Conservation (phyloP, 2,329 filamentous ascomycete genomes). For the Calonectria honghensis region DNA sequence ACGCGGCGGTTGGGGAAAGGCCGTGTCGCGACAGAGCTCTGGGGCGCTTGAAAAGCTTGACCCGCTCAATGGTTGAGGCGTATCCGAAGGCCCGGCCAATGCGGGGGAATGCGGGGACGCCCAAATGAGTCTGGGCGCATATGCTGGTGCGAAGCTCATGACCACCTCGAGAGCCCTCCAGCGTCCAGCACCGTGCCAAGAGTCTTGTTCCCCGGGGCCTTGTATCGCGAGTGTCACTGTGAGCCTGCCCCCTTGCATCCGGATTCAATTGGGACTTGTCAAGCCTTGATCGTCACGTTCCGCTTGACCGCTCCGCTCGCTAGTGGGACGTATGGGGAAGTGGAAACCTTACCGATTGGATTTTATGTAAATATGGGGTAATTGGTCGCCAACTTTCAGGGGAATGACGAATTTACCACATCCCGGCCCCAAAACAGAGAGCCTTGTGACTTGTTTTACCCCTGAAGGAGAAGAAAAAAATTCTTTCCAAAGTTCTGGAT, state of each 20-base stretch:
- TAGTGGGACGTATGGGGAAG: slow-evolving; percentile 10
- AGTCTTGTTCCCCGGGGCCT: neutral
- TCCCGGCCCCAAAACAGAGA: neutral
- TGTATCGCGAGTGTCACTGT: neutral
- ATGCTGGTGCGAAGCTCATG: slow-evolving; percentile 1
- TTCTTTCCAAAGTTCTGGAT: neutral
- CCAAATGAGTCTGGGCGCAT: neutral
- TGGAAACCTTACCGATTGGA: slow-evolving; percentile 19
- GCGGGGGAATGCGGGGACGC: neutral
- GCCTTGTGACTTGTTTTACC: neutral
- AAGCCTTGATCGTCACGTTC: neutral
- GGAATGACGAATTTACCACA: neutral
- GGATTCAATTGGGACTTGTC: slow-evolving; percentile 1
- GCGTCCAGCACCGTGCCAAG: slow-evolving; percentile 8
- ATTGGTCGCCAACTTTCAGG: slow-evolving; percentile 1
- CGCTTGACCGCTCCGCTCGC: slow-evolving; percentile 3
- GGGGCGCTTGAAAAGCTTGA: neutral
- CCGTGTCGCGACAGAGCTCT: neutral
- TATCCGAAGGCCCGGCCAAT: neutral
- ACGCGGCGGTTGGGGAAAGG: slow-evolving; percentile 2
- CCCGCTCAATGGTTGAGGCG: slow-evolving; percentile 14
- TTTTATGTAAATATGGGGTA: slow-evolving; percentile 17
- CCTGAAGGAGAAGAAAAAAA: neutral
- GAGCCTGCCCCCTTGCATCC: neutral
- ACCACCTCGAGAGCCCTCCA: neutral